phyloP scores from a whole-genome alignment of 192 early-diverging fungal species.

The Entrophospora sp. region DNA sequence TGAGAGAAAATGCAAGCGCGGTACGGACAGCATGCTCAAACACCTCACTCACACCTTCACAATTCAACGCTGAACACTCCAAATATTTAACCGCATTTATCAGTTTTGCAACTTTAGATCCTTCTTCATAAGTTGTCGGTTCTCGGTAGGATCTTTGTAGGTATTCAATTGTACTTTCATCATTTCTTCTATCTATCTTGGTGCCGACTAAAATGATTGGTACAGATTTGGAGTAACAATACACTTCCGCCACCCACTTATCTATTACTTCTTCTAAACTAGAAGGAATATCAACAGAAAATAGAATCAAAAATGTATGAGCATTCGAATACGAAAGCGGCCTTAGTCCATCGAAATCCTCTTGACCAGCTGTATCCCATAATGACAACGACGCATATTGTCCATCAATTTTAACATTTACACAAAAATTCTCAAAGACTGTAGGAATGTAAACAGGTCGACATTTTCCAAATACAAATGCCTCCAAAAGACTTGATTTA shows the following conservation, averaged over 20 bases:
- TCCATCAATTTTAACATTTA: constrained; percentile 44
- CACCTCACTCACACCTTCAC: constrained; percentile 73
- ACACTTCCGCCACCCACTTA: constrained; percentile 48
- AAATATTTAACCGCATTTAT: constrained; percentile 82
- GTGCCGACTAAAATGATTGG: constrained; percentile 45
- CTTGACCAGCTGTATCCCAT: constrained; percentile 71
- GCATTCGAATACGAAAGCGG: constrained; percentile 63
- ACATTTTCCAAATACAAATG: constrained; percentile 62
- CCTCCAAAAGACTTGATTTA: constrained; percentile 68
- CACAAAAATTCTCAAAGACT: constrained; percentile 66
- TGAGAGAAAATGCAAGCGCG: too few species aligned
- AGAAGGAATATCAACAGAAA: constrained; percentile 55
- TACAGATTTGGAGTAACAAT: constrained; percentile 33
- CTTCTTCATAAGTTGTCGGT: constrained; percentile 44
- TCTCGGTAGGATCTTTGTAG: constrained; percentile 21
- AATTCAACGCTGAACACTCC: constrained; percentile 81
- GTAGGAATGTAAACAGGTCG: constrained; percentile 78
- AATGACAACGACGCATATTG: constrained; percentile 53
- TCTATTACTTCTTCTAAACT: constrained; percentile 72
- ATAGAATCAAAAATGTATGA: constrained; percentile 62
- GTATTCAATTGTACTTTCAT: constrained; percentile 19
- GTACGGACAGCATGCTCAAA: constrained; percentile 81
- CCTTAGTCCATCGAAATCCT: constrained; percentile 64
- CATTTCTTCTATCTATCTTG: constrained; percentile 39
- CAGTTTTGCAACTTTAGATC: constrained; percentile 59